phyloP scores from a whole-genome alignment of 306 rosid species.

The Clitoria ternatea region DNA sequence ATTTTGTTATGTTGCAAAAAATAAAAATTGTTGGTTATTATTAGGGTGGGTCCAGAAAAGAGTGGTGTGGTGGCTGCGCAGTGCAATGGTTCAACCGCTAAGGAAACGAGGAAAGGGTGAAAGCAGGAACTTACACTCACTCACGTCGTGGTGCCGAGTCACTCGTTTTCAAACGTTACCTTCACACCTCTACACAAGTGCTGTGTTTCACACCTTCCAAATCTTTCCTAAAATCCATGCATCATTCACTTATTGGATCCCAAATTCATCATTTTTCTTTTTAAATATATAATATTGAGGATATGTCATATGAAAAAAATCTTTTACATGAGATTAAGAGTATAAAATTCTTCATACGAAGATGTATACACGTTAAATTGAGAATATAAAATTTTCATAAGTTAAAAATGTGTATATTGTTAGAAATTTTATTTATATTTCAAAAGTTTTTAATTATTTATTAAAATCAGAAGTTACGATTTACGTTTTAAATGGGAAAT shows the following conservation, averaged over 20 bases:
- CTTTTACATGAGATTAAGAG: background rate
- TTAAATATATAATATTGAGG: too few relatives aligned
- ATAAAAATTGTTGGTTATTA: background rate
- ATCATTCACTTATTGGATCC: background rate
- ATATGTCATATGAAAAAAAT: too few relatives aligned
- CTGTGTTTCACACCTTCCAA: constrained; percentile 25
- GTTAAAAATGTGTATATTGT: too few relatives aligned
- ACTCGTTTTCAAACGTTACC: constrained; percentile 14
- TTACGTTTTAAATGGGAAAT: too few relatives aligned
- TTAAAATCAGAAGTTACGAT: too few relatives aligned
- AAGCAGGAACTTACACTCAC: background rate
- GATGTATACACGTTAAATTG: too few relatives aligned
- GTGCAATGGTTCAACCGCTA: constrained; percentile 29
- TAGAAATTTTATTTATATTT: too few relatives aligned
- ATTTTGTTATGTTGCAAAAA: background rate
- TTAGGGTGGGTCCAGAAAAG: constrained; percentile 17
- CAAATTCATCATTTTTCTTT: background rate
- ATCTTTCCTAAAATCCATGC: background rate
- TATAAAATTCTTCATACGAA: too few relatives aligned
- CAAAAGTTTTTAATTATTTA: too few relatives aligned
- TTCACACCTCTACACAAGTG: constrained; percentile 3
- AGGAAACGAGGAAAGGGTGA: constrained; percentile 25
- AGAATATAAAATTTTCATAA: too few relatives aligned
- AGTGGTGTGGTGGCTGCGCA: background rate
- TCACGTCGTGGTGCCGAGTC: constrained; percentile 32